These are phyloP conservation scores for Stipa capillata DNA, from an alignment of 176 grass and related monocot species.

Conservation along the genomic window DNA sequence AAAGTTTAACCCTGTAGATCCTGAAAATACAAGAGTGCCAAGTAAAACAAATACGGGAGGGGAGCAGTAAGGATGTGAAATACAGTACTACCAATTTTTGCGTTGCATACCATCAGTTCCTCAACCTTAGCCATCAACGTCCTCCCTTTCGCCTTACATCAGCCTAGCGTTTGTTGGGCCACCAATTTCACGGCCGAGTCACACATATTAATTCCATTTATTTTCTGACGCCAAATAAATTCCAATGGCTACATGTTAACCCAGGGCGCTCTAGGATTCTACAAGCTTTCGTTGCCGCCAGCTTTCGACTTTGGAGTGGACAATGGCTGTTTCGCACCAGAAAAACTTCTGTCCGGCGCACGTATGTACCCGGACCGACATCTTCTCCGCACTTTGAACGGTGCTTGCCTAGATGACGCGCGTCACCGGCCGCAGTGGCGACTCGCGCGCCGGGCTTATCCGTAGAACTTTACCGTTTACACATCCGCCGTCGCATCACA, in stretches of 20 bases:
- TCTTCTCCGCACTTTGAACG: background rate
- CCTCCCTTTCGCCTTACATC: too few species aligned
- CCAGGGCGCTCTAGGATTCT: background rate
- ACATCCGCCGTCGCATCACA: background rate
- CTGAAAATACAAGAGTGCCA: too few species aligned
- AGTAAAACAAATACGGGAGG: too few species aligned
- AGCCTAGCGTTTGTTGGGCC: too few species aligned
- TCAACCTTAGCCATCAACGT: too few species aligned
- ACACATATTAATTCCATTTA: too few species aligned
- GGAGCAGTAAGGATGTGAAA: too few species aligned
- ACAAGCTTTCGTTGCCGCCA: background rate
- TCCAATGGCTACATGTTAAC: background rate
- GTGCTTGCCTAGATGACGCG: background rate
- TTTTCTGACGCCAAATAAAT: too few species aligned
- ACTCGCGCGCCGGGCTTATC: background rate
- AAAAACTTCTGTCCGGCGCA: background rate
- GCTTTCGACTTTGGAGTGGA: background rate
- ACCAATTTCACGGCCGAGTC: too few species aligned
- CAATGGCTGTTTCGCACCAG: background rate
- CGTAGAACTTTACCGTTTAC: background rate
- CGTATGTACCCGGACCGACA: background rate
- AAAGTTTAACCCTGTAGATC: too few species aligned
- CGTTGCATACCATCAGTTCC: too few species aligned
- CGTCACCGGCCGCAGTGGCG: background rate
- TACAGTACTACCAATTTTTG: too few species aligned